A percentile compares a stretch with the other conserved stretches of the same genome.
phyloP scores from a whole-genome alignment of 768 basidiomycete genomes.

The Coprinopsis strossmayeri region DNA sequence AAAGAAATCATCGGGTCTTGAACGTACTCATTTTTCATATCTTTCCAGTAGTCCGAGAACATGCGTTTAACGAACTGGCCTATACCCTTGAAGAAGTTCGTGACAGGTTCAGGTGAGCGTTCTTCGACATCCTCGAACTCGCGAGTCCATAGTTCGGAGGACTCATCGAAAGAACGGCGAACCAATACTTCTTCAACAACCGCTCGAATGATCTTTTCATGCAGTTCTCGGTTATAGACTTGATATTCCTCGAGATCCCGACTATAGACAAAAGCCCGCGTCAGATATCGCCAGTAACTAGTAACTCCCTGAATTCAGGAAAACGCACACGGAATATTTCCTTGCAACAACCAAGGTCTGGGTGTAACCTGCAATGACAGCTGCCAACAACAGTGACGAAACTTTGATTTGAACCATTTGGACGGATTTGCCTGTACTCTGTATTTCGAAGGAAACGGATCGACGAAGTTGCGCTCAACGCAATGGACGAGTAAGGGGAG shows the following conservation, averaged over 20 bases:
- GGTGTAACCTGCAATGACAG: neutral
- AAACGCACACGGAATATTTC: neutral
- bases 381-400: constrained; percentile 2
- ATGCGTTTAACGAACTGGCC: constrained; percentile 1
- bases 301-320: neutral
- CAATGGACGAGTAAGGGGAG: constrained; percentile 2
- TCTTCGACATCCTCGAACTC: neutral
- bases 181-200: neutral
- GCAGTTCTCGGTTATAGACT: neutral
- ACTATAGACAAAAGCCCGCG: no score
- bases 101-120: neutral
- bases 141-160: neutral
- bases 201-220: neutral
- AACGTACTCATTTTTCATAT: neutral
- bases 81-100: constrained; percentile 1
- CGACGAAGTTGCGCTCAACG: constrained; percentile 5
- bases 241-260: neutral
- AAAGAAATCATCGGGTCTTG: neutral
- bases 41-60: neutral
- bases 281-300: no score
- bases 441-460: constrained; percentile 1
- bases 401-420: constrained; percentile 4
- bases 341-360: neutral
- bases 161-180: neutral
- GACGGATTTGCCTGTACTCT: constrained; percentile 3